Conservation (phyloP, 306 rosid genomes). For the Alnus rubra region DNA sequence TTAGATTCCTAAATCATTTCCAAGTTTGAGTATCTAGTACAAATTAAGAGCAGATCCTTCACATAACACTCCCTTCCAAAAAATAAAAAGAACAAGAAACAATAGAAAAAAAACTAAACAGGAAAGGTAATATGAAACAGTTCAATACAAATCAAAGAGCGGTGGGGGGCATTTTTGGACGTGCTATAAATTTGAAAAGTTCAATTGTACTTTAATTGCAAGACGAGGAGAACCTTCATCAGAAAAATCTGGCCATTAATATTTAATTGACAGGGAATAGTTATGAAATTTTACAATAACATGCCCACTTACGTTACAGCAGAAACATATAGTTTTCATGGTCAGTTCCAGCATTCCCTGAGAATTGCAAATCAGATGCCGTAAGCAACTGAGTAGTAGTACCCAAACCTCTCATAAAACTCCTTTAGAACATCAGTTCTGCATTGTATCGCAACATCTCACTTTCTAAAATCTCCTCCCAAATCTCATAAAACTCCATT, state of each 20-base stretch:
- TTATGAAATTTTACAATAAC: background rate
- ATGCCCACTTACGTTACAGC: background rate
- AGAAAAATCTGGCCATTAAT: background rate
- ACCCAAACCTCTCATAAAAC: background rate
- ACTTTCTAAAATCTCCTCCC: background rate
- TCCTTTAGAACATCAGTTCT: background rate
- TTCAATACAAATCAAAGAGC: no score
- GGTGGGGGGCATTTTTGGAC: no score
- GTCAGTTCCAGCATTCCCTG: background rate
- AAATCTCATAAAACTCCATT: background rate
- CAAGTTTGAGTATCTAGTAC: background rate
- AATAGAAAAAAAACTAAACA: background rate
- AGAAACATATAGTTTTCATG: background rate
- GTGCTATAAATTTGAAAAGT: no score
- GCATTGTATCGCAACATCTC: background rate
- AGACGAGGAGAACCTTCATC: background rate
- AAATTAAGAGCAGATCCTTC: background rate
- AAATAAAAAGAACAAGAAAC: no score
- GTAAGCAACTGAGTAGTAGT: background rate
- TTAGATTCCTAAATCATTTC: background rate
- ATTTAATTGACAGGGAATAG: background rate
- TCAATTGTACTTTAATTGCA: background rate
- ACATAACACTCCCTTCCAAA: background rate
- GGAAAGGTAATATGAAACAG: background rate
- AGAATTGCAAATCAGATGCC: background rate